Conservation (phyloP, 2,329 filamentous ascomycete genomes). For the Aureobasidium sp. region DNA sequence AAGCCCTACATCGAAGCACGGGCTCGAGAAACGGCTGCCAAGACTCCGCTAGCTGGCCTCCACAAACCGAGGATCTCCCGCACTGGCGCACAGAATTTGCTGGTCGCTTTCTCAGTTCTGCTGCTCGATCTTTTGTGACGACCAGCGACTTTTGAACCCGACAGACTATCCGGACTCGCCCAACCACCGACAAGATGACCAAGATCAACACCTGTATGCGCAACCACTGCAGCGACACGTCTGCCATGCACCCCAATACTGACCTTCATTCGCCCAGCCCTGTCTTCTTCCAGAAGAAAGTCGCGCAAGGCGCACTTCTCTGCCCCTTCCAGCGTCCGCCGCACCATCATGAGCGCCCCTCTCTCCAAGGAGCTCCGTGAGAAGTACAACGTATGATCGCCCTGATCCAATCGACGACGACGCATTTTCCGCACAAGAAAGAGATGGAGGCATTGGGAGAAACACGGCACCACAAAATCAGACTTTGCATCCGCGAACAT, state of each 20-base stretch:
- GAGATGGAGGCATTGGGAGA: neutral
- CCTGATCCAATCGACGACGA: neutral
- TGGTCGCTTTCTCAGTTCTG: neutral
- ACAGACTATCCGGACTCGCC: slow-evolving; percentile 10
- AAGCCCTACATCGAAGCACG: neutral
- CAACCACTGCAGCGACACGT: no score
- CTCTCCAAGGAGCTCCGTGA: slow-evolving; percentile 95
- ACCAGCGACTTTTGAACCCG: slow-evolving; percentile 11
- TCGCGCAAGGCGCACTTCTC: slow-evolving; percentile 97
- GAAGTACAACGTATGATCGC: slow-evolving; percentile 82
- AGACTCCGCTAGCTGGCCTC: neutral
- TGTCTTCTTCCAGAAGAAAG: slow-evolving; percentile 89
- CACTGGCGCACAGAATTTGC: slow-evolving; percentile 1
- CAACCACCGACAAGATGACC: slow-evolving; percentile 50
- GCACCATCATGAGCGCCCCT: slow-evolving; percentile 93
- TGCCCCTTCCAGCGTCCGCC: slow-evolving; percentile 88
- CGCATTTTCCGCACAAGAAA: neutral
- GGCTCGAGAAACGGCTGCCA: neutral
- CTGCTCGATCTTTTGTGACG: slow-evolving; percentile 1
- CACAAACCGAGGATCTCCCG: neutral
- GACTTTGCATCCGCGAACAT: neutral
- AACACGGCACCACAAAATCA: neutral
- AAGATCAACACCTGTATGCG: slow-evolving; percentile 57
- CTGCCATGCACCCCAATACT: neutral
- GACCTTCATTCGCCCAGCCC: slow-evolving; percentile 33